Base-by-base conservation (phyloP, 495 filamentous ascomycete species). In the Entonaema liquescens region DNA sequence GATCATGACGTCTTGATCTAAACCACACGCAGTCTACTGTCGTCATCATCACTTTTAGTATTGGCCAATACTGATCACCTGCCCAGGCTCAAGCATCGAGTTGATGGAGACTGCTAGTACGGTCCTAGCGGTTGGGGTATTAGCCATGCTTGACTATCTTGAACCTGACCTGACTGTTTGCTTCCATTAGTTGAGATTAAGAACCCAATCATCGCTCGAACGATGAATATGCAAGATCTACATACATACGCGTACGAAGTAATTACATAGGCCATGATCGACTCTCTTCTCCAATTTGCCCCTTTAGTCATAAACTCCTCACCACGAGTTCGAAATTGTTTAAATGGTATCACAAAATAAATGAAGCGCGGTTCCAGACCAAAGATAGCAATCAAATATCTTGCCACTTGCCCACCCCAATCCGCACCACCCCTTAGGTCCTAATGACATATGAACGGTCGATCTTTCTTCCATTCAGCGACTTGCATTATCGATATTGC, bases 401-500 rank as follows among this genome's bases (percentile, higher is more conserved):
- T 59, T 61, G 28, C 70, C 70, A 72, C n/a, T 53, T 31, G 70
- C 59, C 56, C 58, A 50, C 15, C 12, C 31, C 17, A 21, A 42
- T 36, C 42, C 29, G 21, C 66, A 23, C 68, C 68, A 50, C 42
- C 26, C 17, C 29, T 61, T 42, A 60, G 6, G 13, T 19, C 50
- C 11, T 52, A 62, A 40, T 31, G 15, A 17, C 7, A 66, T 21
- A 26, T 19, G 17, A 38, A 49, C 63, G 47, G 63, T 26, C 47
- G 62, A 72, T 72, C 58, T 63, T 64, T 67, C 52, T 72, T 59
- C 63, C 59, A 55, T 64, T 33, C 13, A 28, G 31, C 31, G 8
- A 33, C 59, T 38, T 59, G 59, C 62, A 61, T 62, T 49, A 55
- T 70, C 44, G 19, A 55, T 25, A 64, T 59, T 36, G 35, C 11